Evolutionary conservation across 2,329 filamentous ascomycete genomes (phyloP).

Genomic region (Didymella pomorum): DNA sequence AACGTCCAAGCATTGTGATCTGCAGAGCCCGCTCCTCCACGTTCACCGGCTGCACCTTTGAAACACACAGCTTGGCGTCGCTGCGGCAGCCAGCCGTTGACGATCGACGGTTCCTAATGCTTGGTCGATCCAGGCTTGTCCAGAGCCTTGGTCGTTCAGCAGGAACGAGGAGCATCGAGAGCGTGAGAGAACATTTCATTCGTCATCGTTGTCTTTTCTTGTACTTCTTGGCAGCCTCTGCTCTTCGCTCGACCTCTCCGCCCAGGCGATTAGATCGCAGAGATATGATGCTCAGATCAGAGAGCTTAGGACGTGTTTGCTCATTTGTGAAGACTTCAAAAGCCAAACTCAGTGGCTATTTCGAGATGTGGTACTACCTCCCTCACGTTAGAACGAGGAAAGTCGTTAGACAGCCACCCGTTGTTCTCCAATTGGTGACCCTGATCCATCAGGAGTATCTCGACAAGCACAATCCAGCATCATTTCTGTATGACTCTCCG

Average conservation of each 20-base stretch:
- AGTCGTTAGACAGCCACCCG: too few species aligned
- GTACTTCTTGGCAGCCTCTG: background rate
- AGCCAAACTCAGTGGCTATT: too few species aligned
- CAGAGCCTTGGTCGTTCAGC: background rate
- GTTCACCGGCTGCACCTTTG: slow-evolving; percentile 11
- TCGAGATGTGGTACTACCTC: too few species aligned
- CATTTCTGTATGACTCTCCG: too few species aligned
- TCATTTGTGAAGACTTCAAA: too few species aligned
- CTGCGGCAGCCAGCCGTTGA: slow-evolving; percentile 9
- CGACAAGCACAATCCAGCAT: too few species aligned
- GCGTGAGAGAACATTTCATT: background rate
- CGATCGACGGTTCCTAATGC: slow-evolving; percentile 7
- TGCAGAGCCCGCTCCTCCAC: slow-evolving; percentile 15
- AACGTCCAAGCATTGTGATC: slow-evolving; percentile 13
- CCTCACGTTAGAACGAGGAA: too few species aligned
- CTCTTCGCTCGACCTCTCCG: background rate
- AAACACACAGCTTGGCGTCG: slow-evolving; percentile 2
- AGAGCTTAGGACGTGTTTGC: background rate
- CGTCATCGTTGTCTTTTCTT: background rate
- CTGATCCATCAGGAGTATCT: too few species aligned
- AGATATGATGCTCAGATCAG: background rate
- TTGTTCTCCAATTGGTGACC: too few species aligned
- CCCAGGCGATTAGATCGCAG: background rate
- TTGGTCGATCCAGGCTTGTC: slow-evolving; percentile 4
- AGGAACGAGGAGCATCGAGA: background rate